A percentile compares a stretch with the other conserved stretches of the same genome.
These are phyloP conservation scores for Aspergillus sergii DNA, from an alignment of 2,329 filamentous ascomycete genomes.

Conservation along the genomic window DNA sequence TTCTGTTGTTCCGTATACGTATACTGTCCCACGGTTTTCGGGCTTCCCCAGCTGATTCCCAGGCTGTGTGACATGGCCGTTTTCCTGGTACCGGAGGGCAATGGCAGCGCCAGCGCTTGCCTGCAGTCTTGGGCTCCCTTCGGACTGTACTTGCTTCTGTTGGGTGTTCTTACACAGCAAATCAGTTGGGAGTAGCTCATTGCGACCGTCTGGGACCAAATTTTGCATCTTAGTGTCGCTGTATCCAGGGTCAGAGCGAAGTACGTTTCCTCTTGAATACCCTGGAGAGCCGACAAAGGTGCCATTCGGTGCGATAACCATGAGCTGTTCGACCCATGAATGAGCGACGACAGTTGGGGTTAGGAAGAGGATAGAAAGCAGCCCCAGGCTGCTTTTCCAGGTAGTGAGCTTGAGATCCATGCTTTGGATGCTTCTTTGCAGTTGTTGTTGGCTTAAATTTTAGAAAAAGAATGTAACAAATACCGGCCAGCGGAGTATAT, in stretches of 20 bases:
- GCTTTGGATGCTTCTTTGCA: not conserved
- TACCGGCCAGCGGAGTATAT: slow-evolving; percentile 20
- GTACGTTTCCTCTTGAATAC: slow-evolving; percentile 71
- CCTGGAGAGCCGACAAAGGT: slow-evolving; percentile 71
- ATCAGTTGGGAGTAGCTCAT: slow-evolving; percentile 53
- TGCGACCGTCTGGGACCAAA: slow-evolving; percentile 57
- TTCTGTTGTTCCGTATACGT: slow-evolving; percentile 70
- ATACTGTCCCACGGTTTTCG: slow-evolving; percentile 69
- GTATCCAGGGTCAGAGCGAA: slow-evolving; percentile 60
- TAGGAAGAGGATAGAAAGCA: slow-evolving; percentile 28
- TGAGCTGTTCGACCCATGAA: slow-evolving; percentile 80
- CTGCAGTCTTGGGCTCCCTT: slow-evolving; percentile 64
- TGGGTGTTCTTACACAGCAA: slow-evolving; percentile 68
- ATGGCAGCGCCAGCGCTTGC: slow-evolving; percentile 63
- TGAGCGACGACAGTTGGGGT: slow-evolving; percentile 56
- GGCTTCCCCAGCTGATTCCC: slow-evolving; percentile 62
- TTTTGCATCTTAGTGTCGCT: slow-evolving; percentile 62
- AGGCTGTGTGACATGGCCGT: slow-evolving; percentile 71
- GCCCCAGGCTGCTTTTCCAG: not conserved
- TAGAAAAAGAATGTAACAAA: slow-evolving; percentile 7
- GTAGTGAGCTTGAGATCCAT: not conserved
- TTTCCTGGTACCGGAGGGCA: slow-evolving; percentile 71
- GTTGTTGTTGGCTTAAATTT: not conserved
- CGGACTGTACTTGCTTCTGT: slow-evolving; percentile 59
- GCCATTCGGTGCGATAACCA: slow-evolving; percentile 71